Percentiles rank a stretch among this genome's conserved stretches.
phyloP scores from a whole-genome alignment of 1,284 basidiomycete species.

The Puccinia novopanici region DNA sequence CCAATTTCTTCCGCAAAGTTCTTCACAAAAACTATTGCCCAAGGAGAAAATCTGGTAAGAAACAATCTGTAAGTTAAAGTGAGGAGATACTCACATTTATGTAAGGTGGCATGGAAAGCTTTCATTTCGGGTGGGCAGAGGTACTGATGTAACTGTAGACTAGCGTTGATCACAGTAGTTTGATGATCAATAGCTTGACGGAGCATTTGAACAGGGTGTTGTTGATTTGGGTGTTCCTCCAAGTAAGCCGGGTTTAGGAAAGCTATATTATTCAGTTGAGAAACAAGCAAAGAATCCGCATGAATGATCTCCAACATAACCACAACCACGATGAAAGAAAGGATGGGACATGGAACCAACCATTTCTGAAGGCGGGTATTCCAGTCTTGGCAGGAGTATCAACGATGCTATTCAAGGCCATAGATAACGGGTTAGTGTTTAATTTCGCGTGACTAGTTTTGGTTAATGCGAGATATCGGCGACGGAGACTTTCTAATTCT shows the following conservation, averaged over 20 bases:
- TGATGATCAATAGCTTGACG: slow-evolving; percentile 77
- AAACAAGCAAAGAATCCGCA: neutral
- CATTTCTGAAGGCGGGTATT: slow-evolving; percentile 72
- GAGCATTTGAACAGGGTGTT: slow-evolving; percentile 71
- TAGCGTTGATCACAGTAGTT: slow-evolving; percentile 76
- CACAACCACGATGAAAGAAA: neutral
- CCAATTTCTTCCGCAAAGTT: slow-evolving; percentile 84
- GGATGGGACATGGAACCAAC: slow-evolving; percentile 19
- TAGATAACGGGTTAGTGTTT: slow-evolving; percentile 80
- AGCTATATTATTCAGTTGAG: slow-evolving; percentile 56
- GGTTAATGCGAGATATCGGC: slow-evolving; percentile 73
- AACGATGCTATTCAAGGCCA: slow-evolving; percentile 81
- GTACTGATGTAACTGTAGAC: slow-evolving; percentile 77
- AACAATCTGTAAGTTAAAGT: neutral
- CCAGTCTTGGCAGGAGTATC: slow-evolving; percentile 79
- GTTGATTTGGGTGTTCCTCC: slow-evolving; percentile 70
- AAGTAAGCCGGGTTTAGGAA: slow-evolving; percentile 77
- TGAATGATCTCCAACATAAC: neutral
- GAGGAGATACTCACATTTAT: slow-evolving; percentile 61
- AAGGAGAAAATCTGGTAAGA: neutral
- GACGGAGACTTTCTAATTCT: slow-evolving; percentile 71
- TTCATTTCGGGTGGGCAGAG: slow-evolving; percentile 83
- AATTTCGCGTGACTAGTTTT: slow-evolving; percentile 70
- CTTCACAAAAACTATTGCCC: slow-evolving; percentile 70
- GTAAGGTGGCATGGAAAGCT: slow-evolving; percentile 85